Evolutionary conservation across 371 early-diverging fungal genomes (phyloP).

Genomic region (Paraphysoderma sedebokerense): DNA sequence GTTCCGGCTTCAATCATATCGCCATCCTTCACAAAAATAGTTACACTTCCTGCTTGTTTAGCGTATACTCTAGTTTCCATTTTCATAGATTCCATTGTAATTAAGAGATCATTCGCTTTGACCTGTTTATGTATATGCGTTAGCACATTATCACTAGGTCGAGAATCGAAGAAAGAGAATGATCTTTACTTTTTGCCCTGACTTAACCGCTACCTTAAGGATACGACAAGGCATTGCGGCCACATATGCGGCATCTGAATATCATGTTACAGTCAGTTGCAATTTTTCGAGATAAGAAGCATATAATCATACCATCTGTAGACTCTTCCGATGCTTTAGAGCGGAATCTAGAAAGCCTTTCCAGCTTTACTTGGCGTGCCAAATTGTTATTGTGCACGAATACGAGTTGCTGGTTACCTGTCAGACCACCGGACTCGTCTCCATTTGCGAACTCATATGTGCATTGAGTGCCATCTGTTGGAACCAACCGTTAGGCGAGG

Average conservation of each 20-base stretch:
- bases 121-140: conserved; percentile 17
- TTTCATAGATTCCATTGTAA: conserved; percentile 62
- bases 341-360: conserved; percentile 27
- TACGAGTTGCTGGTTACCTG: conserved; percentile 15
- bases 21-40: conserved; percentile 39
- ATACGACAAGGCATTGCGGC: conserved; percentile 60
- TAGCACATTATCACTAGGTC: too few relatives aligned
- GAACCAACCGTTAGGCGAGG: not conserved
- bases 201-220: conserved; percentile 31
- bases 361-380: conserved; percentile 26
- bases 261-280: conserved; percentile 3
- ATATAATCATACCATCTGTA: not conserved
- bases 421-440: conserved; percentile 26
- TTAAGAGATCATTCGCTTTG: conserved; percentile 36
- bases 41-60: conserved; percentile 39
- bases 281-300: not conserved
- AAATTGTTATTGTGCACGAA: conserved; percentile 35
- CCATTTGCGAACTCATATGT: conserved; percentile 34
- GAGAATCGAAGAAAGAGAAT: too few relatives aligned
- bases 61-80: conserved; percentile 46
- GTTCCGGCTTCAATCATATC: conserved; percentile 48
- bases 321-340: conserved; percentile 14
- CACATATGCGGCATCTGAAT: conserved; percentile 41
- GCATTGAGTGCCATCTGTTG: conserved; percentile 27
- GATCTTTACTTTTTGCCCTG: conserved; percentile 19